phyloP scores from a whole-genome alignment of 441 rosid species.

The Dalechampia spathulata region DNA sequence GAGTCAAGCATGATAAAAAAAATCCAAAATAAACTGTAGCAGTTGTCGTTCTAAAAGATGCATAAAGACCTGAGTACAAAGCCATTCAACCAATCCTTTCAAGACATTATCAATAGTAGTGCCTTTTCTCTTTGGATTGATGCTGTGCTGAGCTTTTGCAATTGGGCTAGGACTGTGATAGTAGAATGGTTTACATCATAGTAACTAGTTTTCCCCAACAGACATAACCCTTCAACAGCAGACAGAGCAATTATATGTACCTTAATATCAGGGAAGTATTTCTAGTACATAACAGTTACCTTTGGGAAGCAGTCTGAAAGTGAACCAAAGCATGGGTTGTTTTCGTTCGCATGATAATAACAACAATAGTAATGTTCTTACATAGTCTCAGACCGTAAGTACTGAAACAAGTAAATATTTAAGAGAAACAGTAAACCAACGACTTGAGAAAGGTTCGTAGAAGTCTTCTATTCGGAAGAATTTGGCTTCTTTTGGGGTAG shows the following conservation, averaged over 20 bases:
- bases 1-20: conserved; percentile 10
- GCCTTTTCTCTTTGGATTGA: conserved; percentile 47
- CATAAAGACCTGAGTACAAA: conserved; percentile 74
- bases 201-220: conserved; percentile 10
- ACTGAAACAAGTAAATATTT: not conserved
- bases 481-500: conserved; percentile 81
- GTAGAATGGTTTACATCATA: not conserved
- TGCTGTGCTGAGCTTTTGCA: conserved; percentile 33
- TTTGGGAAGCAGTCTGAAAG: conserved; percentile 84
- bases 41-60: no score
- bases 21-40: conserved; percentile 1
- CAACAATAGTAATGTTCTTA: no score
- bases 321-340: conserved; percentile 14
- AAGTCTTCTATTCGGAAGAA: conserved; percentile 82
- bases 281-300: conserved; percentile 96
- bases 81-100: conserved; percentile 91
- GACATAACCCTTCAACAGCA: conserved; percentile 1
- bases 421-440: conserved; percentile 1
- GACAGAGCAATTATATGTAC: conserved; percentile 31
- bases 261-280: conserved; percentile 78
- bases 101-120: conserved; percentile 76
- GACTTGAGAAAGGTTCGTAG: conserved; percentile 98
- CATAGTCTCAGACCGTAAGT: no score
- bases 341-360: conserved; percentile 20
- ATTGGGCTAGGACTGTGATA: conserved; percentile 66